phyloP scores from a whole-genome alignment of 2,329 filamentous ascomycete genomes.

The Aureobasidium melanogenum region DNA sequence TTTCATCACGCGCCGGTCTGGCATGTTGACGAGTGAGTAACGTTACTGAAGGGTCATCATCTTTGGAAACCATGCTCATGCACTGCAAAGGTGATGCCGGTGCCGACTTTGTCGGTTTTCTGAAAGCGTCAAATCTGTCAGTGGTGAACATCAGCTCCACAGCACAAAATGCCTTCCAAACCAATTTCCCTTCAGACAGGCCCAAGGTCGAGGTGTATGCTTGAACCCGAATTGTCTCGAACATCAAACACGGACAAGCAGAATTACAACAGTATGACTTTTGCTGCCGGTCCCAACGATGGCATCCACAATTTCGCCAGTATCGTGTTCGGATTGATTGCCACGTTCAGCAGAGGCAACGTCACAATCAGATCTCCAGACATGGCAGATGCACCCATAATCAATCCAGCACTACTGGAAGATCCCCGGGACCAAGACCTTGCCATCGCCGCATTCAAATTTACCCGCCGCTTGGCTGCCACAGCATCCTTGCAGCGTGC shows the following conservation, averaged over 20 bases:
- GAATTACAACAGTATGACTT: not conserved
- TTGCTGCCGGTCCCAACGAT: slow-evolving; percentile 14
- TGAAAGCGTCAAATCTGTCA: slow-evolving; percentile 14
- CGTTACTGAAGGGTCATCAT: too few relatives aligned
- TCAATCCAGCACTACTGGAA: slow-evolving; percentile 30
- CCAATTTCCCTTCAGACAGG: not conserved
- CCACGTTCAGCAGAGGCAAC: slow-evolving; percentile 28
- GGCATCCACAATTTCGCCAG: slow-evolving; percentile 26
- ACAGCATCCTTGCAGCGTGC: not conserved
- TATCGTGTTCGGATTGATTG: slow-evolving; percentile 22
- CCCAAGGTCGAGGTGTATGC: not conserved
- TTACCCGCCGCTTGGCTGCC: not conserved
- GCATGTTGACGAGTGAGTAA: not conserved
- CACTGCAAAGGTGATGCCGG: not conserved
- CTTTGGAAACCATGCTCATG: not conserved
- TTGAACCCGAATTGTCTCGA: too few relatives aligned
- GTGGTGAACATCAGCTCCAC: not conserved
- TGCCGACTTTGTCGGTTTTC: slow-evolving; percentile 18
- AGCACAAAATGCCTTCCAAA: slow-evolving; percentile 14
- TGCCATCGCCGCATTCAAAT: slow-evolving; percentile 24
- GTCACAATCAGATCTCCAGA: slow-evolving; percentile 25
- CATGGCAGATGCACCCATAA: slow-evolving; percentile 21
- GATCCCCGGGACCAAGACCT: slow-evolving; percentile 24
- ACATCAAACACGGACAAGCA: too few relatives aligned
- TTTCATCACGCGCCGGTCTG: not conserved